These are phyloP conservation scores for Yarrowia sp. DNA, from an alignment of 805 yeast genomes.

Conservation along the genomic window DNA sequence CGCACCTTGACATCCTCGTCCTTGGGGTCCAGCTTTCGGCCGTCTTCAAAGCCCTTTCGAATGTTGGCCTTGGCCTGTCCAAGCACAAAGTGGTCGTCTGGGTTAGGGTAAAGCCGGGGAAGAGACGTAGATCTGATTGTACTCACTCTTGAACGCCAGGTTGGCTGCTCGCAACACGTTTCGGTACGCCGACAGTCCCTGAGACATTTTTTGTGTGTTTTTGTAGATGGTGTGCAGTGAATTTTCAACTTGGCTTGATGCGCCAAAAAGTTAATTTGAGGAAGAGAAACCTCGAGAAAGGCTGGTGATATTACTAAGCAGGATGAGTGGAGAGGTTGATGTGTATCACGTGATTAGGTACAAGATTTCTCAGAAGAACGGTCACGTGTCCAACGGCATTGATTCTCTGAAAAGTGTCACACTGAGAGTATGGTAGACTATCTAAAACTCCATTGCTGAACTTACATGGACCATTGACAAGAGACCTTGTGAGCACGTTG, in stretches of 20 bases:
- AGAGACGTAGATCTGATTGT: too few species aligned
- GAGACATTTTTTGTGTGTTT: conserved; percentile 40
- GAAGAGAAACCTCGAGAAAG: too few species aligned
- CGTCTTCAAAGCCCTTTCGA: conserved; percentile 42
- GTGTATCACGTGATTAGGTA: not conserved
- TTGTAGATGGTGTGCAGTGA: conserved; percentile 1
- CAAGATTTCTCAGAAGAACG: too few species aligned
- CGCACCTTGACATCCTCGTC: conserved; percentile 60
- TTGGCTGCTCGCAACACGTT: conserved; percentile 47
- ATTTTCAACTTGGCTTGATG: not conserved
- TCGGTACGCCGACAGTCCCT: conserved; percentile 46
- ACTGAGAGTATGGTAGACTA: too few species aligned
- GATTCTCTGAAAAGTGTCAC: too few species aligned
- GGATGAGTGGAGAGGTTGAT: not conserved
- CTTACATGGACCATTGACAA: not conserved
- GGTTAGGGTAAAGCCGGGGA: conserved; percentile 15
- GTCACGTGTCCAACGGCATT: too few species aligned
- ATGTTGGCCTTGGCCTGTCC: conserved; percentile 43
- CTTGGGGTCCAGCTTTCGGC: conserved; percentile 46
- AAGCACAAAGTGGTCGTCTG: conserved; percentile 44
- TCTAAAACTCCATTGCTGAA: too few species aligned
- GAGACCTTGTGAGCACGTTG: not conserved
- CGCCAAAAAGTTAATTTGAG: not conserved
- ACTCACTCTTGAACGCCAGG: conserved; percentile 48
- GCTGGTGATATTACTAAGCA: too few species aligned